Evolutionary conservation across 2,329 filamentous ascomycete genomes (phyloP), one percentile per base, ranked within the genome.

Genomic region (Pyrenochaeta sp.): DNA sequence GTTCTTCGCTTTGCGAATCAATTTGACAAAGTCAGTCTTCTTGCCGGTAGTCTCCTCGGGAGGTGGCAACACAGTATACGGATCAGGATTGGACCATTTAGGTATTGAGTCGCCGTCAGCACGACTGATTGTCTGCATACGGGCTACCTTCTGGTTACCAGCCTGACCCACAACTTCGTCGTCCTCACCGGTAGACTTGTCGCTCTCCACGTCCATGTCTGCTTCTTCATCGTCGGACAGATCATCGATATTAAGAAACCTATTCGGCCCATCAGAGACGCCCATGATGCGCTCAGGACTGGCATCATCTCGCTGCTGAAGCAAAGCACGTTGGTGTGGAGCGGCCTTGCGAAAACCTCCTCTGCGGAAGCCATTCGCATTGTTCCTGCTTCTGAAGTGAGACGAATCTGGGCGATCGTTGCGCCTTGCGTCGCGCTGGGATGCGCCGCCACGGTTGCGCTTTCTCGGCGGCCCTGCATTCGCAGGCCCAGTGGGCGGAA

Each of bases 1-100:
- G 32, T 88, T 85, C 42, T 93, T 90, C 2, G 93, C 91, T 71
- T 97, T 97, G 64, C 93, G 88, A 64, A 98, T 97, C 56, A 97
- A 77, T 68, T 96, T 91, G 31, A 98, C 91, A 33, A 97, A 89
- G 62, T 97, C 92, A 63, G 87, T 88, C 75, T 89, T 92, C 77
- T 95, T 96, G 17, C 85, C 83, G 33, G 85, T 82, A 4, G 63
- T 56, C 49, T 92, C 89, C 60, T 93, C 90, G 0, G 88, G 85
- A 6, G 92, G 92, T 7, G 94, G 94, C 9, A 97, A 81, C 2
- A 87, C 90, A 5, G 91, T 96, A 75, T 98, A 97, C 0, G 93
- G 92, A 72, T 98, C 94, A 3, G 94, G 93, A 65, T 98, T 98
- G 4, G 92, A 97, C 94, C 94, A 98, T 74, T 90, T 92, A 2